These are phyloP conservation scores for Cladosporium sp. DNA, from an alignment of 2,329 filamentous ascomycete species.

Conservation along the genomic window DNA sequence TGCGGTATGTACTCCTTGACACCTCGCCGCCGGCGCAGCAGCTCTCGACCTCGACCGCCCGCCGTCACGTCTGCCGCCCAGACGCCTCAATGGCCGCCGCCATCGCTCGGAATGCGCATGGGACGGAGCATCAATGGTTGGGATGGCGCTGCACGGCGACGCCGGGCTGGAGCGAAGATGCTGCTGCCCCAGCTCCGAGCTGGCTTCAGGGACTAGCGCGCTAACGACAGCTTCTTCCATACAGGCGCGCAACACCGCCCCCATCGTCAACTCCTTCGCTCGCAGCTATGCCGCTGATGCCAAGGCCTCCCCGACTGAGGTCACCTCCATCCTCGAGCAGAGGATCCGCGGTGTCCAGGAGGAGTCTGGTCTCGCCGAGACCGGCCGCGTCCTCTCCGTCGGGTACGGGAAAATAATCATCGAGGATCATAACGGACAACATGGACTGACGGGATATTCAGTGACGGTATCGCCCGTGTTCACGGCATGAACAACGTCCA, in stretches of 20 bases:
- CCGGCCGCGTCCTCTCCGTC: constrained; percentile 95
- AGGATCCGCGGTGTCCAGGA: constrained; percentile 97
- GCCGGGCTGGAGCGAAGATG: background rate
- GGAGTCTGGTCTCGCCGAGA: constrained; percentile 94
- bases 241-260: constrained; percentile 82
- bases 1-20: constrained; percentile 65
- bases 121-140: constrained; percentile 12
- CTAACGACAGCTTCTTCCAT: constrained; percentile 40
- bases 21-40: constrained; percentile 32
- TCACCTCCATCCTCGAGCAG: constrained; percentile 99
- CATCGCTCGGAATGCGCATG: constrained; percentile 2
- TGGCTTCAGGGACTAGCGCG: constrained; percentile 32
- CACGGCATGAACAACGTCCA: constrained; percentile 99
- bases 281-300: constrained; percentile 88
- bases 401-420: constrained; percentile 63
- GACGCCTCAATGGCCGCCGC: constrained; percentile 6
- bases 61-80: constrained; percentile 15
- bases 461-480: constrained; percentile 99
- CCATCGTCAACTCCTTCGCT: constrained; percentile 61
- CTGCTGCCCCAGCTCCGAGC: constrained; percentile 18
- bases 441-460: constrained; percentile 41
- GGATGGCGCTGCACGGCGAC: constrained; percentile 8
- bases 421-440: constrained; percentile 13
- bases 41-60: constrained; percentile 37
- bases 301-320: constrained; percentile 94